These are phyloP conservation scores for Brassica balearica DNA, from an alignment of 441 rosid species.

Conservation along the genomic window DNA sequence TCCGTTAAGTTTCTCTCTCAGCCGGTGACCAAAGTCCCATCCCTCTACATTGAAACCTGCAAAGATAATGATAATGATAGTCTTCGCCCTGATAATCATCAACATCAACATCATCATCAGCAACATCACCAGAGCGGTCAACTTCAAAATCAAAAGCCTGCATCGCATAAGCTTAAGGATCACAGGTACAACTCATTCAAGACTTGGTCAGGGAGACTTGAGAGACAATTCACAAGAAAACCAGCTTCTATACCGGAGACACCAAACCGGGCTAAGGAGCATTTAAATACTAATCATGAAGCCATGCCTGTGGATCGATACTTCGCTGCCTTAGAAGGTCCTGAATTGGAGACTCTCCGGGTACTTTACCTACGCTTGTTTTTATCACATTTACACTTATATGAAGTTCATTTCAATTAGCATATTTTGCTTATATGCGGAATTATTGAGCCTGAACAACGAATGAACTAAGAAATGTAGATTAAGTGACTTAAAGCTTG, in stretches of 20 bases:
- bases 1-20: slow-evolving; percentile 46
- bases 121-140: slow-evolving; percentile 11
- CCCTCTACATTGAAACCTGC: not conserved
- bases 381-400: not conserved
- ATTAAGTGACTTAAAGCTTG: not conserved
- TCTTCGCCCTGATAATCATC: slow-evolving; percentile 16
- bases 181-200: slow-evolving; percentile 80
- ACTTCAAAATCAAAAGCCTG: slow-evolving; percentile 37
- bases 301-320: slow-evolving; percentile 76
- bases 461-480: not conserved
- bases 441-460: not conserved
- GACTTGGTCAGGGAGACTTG: slow-evolving; percentile 91
- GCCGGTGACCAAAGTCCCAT: slow-evolving; percentile 28
- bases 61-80: not conserved
- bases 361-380: slow-evolving; percentile 46
- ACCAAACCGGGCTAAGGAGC: slow-evolving; percentile 26
- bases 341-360: slow-evolving; percentile 82
- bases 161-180: slow-evolving; percentile 52
- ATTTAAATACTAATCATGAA: slow-evolving; percentile 46
- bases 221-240: slow-evolving; percentile 70
- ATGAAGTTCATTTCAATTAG: not conserved
- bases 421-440: not conserved
- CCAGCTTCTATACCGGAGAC: slow-evolving; percentile 45
- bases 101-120: slow-evolving; percentile 19
- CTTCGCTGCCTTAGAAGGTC: slow-evolving; percentile 90